These are phyloP conservation scores for Papiliotrema laurentii DNA, from an alignment of 1,284 basidiomycete genomes.

Conservation along the genomic window DNA sequence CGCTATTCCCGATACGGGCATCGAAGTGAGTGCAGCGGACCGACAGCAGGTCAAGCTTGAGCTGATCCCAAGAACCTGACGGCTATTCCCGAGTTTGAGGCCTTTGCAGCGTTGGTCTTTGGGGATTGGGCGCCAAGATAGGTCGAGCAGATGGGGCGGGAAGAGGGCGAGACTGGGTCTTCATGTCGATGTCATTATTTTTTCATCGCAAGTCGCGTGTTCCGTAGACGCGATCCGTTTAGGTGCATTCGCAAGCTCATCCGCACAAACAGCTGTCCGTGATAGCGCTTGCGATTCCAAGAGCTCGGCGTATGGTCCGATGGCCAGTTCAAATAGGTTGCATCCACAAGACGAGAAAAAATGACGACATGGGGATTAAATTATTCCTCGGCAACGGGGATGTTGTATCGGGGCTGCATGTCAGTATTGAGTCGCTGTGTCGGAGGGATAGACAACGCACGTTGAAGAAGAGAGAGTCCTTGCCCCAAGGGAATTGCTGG, in stretches of 20 bases:
- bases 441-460: conserved; percentile 15
- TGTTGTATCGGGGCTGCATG: conserved; percentile 33
- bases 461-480: conserved; percentile 47
- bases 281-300: no score
- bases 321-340: no score
- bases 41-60: neutral
- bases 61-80: conserved; percentile 21
- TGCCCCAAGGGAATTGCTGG: conserved; percentile 44
- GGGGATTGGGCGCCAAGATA: conserved; percentile 43
- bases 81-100: conserved; percentile 37
- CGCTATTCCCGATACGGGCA: conserved; percentile 41
- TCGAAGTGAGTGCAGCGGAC: conserved; percentile 32
- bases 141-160: neutral
- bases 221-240: no score
- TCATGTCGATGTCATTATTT: no score
- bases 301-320: no score
- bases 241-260: no score
- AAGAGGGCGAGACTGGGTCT: no score
- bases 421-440: neutral
- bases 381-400: conserved; percentile 24
- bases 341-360: neutral
- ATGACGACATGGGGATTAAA: neutral
- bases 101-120: conserved; percentile 45
- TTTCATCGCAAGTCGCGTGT: no score
- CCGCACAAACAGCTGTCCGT: no score